Conservation (phyloP, 2,329 filamentous ascomycete species). For the Aspergillus fumigatiaffinis region DNA sequence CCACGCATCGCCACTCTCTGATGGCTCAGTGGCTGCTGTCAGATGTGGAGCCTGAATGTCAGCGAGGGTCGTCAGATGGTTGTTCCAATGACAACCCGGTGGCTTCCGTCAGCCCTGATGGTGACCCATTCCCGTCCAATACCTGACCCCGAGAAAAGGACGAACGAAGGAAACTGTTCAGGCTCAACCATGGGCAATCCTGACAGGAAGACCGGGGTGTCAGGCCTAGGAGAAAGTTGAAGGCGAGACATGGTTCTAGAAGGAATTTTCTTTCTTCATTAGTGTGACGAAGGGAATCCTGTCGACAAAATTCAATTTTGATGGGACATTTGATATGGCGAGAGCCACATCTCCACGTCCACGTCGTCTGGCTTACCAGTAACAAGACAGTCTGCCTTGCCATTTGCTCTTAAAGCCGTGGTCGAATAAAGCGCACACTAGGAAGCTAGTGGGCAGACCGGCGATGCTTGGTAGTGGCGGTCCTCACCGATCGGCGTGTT, state of each 20-base stretch:
- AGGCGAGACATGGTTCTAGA: background rate
- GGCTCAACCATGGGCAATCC: background rate
- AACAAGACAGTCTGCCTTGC: background rate
- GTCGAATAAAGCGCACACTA: background rate
- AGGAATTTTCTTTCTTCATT: background rate
- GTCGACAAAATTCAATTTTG: too few species aligned
- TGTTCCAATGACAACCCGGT: background rate
- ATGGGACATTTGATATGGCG: background rate
- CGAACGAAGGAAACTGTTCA: background rate
- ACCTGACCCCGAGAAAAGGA: background rate
- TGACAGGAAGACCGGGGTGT: background rate
- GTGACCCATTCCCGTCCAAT: background rate
- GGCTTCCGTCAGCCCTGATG: background rate
- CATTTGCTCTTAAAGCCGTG: background rate
- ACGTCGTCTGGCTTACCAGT: background rate
- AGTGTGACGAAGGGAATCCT: background rate
- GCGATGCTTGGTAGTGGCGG: background rate
- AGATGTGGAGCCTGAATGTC: background rate
- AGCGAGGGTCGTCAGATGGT: background rate
- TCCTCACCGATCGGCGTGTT: background rate
- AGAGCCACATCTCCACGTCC: background rate
- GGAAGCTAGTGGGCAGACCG: background rate
- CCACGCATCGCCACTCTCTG: background rate
- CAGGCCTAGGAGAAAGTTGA: background rate
- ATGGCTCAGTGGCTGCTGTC: background rate